Percentiles rank a stretch among this genome's conserved stretches.
These are phyloP conservation scores for Plenodomus tracheiphilus DNA, from an alignment of 2,329 filamentous ascomycete species.

Conservation along the genomic window DNA sequence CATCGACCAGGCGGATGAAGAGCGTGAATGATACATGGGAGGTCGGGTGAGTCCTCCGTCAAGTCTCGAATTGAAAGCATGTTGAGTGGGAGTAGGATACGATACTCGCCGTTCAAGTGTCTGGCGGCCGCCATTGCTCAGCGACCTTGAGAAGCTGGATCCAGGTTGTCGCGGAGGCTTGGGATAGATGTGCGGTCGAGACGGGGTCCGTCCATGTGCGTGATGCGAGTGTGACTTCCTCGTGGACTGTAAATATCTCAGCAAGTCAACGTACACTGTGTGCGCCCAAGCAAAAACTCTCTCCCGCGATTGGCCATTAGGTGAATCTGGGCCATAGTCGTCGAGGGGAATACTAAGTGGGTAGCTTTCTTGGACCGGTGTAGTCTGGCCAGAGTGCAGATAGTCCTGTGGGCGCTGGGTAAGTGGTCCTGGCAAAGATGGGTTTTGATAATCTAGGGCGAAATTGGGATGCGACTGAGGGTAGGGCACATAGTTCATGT, in stretches of 20 bases:
- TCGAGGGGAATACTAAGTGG: constrained; percentile 22
- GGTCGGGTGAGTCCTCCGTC: constrained; percentile 23
- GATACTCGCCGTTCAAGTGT: constrained; percentile 41
- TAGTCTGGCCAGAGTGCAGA: constrained; percentile 35
- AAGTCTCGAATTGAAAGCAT: constrained; percentile 21
- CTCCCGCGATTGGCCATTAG: constrained; percentile 49
- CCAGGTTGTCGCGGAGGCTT: constrained; percentile 63
- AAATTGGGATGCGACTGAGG: constrained; percentile 27
- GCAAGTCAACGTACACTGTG: constrained; percentile 53
- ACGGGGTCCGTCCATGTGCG: constrained; percentile 47
- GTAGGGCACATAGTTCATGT: constrained; percentile 32
- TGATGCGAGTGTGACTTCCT: constrained; percentile 47
- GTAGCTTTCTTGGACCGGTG: constrained; percentile 26
- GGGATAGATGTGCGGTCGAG: constrained; percentile 63
- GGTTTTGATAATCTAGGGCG: constrained; percentile 34
- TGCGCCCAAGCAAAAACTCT: constrained; percentile 52
- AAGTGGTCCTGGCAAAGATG: constrained; percentile 18
- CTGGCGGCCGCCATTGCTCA: constrained; percentile 26
- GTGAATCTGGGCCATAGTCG: constrained; percentile 48
- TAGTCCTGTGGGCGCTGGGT: constrained; percentile 31
- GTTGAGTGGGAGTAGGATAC: constrained; percentile 28
- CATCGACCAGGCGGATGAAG: constrained; percentile 34
- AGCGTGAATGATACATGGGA: constrained; percentile 31
- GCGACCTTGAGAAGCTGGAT: constrained; percentile 51
- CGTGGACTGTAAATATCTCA: constrained; percentile 53